A percentile compares a stretch with the other conserved stretches of the same genome.
phyloP scores from a whole-genome alignment of 768 basidiomycete species.

The Pulveroboletus ravenelii region DNA sequence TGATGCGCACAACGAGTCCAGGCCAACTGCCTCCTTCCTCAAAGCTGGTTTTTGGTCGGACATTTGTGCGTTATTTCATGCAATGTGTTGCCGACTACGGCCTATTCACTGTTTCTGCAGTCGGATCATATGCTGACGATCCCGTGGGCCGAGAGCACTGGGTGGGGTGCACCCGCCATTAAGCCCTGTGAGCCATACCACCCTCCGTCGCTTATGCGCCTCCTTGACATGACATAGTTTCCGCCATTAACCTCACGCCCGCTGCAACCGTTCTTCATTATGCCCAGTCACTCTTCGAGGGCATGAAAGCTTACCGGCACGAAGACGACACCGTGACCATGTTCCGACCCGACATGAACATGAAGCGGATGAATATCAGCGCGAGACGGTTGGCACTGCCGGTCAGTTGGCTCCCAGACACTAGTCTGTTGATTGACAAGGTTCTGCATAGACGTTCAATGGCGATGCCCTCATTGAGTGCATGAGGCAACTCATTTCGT shows the following conservation, averaged over 20 bases:
- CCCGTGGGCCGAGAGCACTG: constrained; percentile 63
- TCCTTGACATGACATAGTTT: constrained; percentile 16
- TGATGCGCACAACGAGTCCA: constrained; percentile 47
- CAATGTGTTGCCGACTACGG: constrained; percentile 1
- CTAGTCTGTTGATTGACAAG: constrained; percentile 3
- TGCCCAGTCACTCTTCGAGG: constrained; percentile 87
- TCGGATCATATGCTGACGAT: constrained; percentile 86
- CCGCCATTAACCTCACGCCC: constrained; percentile 23
- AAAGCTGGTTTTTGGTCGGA: constrained; percentile 77
- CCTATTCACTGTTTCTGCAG: constrained; percentile 31
- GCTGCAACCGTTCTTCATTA: constrained; percentile 82
- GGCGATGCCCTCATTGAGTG: constrained; percentile 68
- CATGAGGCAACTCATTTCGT: constrained; percentile 78
- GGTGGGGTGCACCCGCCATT: constrained; percentile 84
- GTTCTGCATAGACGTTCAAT: constrained; percentile 58
- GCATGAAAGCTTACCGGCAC: constrained; percentile 89
- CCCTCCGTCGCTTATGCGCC: neutral
- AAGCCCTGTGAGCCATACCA: constrained; percentile 60
- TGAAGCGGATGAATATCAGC: constrained; percentile 90
- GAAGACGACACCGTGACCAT: constrained; percentile 67
- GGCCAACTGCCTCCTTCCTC: constrained; percentile 60
- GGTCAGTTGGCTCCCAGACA: constrained; percentile 35
- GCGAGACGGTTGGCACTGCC: constrained; percentile 75
- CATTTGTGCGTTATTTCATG: constrained; percentile 53
- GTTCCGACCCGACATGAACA: constrained; percentile 96